These are phyloP conservation scores for Tillandsia leiboldiana DNA, from an alignment of 176 grass and related monocot genomes.

Conservation along the genomic window DNA sequence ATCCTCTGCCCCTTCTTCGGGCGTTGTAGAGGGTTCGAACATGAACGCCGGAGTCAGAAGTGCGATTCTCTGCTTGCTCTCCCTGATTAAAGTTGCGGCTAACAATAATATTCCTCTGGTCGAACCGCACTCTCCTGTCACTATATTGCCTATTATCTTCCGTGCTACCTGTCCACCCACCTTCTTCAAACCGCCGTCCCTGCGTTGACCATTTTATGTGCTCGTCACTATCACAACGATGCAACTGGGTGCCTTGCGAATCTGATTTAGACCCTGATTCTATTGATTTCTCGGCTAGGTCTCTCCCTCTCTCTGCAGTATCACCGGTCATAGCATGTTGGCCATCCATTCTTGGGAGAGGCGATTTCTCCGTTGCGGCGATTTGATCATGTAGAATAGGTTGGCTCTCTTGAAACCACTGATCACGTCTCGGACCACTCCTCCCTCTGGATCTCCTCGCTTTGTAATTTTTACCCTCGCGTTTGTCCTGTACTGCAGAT, in stretches of 20 bases:
- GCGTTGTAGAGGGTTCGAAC: not conserved
- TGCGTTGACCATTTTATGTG: not conserved
- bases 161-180: not conserved
- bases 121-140: slow-evolving; percentile 5
- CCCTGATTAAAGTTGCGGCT: not conserved
- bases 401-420: slow-evolving; percentile 1
- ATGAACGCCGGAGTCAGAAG: not conserved
- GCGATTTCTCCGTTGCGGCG: not conserved
- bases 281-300: not conserved
- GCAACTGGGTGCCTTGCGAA: not conserved
- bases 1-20: not conserved
- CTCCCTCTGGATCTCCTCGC: slow-evolving; percentile 12
- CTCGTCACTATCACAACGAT: not conserved
- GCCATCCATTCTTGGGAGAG: not conserved
- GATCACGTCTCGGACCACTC: not conserved
- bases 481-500: not conserved
- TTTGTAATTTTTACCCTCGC: slow-evolving; percentile 19
- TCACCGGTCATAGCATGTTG: not conserved
- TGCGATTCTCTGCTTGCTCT: not conserved
- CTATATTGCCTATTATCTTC: slow-evolving; percentile 1
- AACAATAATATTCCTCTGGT: slow-evolving; percentile 1
- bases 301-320: not conserved
- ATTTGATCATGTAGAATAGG: not conserved
- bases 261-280: not conserved
- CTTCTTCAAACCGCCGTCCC: not conserved